Evolutionary conservation across 768 basidiomycete genomes (phyloP).

Genomic region (Favolaschia claudopus): DNA sequence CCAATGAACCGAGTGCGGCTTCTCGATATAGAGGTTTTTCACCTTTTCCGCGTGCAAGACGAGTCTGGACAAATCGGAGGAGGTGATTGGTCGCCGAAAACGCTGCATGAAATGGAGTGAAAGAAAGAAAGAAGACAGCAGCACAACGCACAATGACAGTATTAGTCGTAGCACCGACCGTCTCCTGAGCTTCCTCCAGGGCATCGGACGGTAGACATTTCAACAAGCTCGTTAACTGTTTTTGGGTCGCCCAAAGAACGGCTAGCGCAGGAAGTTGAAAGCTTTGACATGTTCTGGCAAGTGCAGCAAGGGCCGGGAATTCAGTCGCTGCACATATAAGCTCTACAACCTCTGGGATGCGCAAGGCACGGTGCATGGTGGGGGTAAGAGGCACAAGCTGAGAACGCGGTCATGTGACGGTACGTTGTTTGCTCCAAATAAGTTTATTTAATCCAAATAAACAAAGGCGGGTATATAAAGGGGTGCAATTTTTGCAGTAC

Average conservation of each 20-base stretch:
- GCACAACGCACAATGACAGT: neutral
- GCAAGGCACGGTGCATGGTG: slow-evolving; percentile 7
- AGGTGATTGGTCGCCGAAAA: neutral
- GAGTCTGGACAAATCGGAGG: slow-evolving; percentile 9
- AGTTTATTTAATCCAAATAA: no score
- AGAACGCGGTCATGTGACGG: no score
- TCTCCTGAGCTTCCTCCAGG: neutral
- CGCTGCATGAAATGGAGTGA: neutral
- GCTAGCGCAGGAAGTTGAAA: slow-evolving; percentile 9
- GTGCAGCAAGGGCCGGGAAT: neutral
- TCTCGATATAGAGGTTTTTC: slow-evolving; percentile 2
- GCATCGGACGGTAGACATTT: slow-evolving; percentile 12
- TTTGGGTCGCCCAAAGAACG: slow-evolving; percentile 5
- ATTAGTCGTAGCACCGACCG: neutral
- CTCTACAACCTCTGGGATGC: slow-evolving; percentile 7
- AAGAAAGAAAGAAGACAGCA: neutral
- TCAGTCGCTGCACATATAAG: slow-evolving; percentile 4
- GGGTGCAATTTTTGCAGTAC: no score
- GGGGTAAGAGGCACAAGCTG: no score
- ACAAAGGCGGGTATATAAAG: no score
- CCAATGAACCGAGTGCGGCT: neutral
- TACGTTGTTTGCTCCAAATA: no score
- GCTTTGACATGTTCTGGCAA: slow-evolving; percentile 1
- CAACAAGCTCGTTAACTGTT: neutral
- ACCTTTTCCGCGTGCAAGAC: slow-evolving; percentile 9